phyloP scores from a whole-genome alignment of 192 early-diverging fungal genomes.

The Backusella australiensis region DNA sequence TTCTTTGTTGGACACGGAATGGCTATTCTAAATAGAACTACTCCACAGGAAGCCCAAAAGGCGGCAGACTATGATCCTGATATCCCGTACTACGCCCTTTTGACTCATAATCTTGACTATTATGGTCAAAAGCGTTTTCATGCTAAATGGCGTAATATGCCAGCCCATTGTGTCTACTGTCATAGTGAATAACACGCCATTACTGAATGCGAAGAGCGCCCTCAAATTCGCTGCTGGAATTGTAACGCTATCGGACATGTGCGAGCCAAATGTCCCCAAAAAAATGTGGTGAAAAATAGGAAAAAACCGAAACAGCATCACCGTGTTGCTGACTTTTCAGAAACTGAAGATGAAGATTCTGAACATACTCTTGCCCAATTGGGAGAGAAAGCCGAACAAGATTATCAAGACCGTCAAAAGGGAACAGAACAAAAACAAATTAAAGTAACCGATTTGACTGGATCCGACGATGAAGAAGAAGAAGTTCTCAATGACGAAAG shows the following conservation, averaged over 20 bases:
- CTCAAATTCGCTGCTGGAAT: background rate
- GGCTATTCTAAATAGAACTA: background rate
- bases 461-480: background rate
- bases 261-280: background rate
- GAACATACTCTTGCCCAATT: background rate
- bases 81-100: background rate
- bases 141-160: background rate
- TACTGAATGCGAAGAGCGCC: background rate
- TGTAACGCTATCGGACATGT: background rate
- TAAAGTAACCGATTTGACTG: background rate
- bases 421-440: background rate
- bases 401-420: background rate
- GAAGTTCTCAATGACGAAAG: background rate
- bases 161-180: background rate
- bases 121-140: background rate
- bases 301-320: background rate
- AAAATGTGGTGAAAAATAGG: background rate
- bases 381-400: background rate
- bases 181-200: background rate
- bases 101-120: background rate
- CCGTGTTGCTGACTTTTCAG: background rate
- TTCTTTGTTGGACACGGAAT: background rate
- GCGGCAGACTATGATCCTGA: background rate
- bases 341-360: background rate
- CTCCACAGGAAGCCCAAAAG: background rate